Conservation (phyloP, 108 stramenopile species). For the Fistulifera pelliculosa region DNA sequence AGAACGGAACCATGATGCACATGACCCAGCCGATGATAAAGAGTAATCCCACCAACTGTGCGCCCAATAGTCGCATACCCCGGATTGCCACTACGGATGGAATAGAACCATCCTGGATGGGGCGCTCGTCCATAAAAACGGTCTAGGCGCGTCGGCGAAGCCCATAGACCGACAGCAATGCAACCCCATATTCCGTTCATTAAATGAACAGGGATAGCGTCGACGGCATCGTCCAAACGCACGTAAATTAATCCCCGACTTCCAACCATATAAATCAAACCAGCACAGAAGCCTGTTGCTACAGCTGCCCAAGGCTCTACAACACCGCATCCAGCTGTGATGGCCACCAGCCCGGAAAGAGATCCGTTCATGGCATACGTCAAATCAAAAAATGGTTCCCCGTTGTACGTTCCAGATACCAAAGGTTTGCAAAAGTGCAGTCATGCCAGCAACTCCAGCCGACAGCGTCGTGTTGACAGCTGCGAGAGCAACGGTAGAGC, state of each 20-base stretch:
- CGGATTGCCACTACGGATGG: constrained; percentile 16
- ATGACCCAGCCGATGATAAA: constrained; percentile 54
- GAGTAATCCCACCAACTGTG: constrained; percentile 46
- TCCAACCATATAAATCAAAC: constrained; percentile 40
- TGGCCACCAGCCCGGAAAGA: constrained; percentile 48
- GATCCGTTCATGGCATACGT: constrained; percentile 20
- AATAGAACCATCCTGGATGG: constrained; percentile 46
- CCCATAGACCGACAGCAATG: constrained; percentile 52
- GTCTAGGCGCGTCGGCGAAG: constrained; percentile 13
- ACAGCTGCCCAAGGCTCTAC: constrained; percentile 57
- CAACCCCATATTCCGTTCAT: constrained; percentile 62
- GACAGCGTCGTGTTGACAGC: constrained; percentile 12
- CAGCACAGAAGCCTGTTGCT: constrained; percentile 55
- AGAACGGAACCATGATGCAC: constrained; percentile 40
- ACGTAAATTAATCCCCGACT: constrained; percentile 34
- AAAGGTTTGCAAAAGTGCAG: constrained; percentile 3
- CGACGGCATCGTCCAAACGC: constrained; percentile 72
- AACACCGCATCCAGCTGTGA: constrained; percentile 54
- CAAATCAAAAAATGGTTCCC: constrained; percentile 23
- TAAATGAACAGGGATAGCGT: constrained; percentile 64
- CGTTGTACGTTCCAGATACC: constrained; percentile 3
- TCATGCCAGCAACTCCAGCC: constrained; percentile 4
- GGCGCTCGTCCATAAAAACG: constrained; percentile 13
- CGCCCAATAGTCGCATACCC: constrained; percentile 40
- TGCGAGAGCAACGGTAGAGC: neutral